Percentiles rank a stretch among this genome's conserved stretches.
These are phyloP conservation scores for Gliomastix tumulicola DNA, from an alignment of 2,329 filamentous ascomycete species.

Conservation along the genomic window DNA sequence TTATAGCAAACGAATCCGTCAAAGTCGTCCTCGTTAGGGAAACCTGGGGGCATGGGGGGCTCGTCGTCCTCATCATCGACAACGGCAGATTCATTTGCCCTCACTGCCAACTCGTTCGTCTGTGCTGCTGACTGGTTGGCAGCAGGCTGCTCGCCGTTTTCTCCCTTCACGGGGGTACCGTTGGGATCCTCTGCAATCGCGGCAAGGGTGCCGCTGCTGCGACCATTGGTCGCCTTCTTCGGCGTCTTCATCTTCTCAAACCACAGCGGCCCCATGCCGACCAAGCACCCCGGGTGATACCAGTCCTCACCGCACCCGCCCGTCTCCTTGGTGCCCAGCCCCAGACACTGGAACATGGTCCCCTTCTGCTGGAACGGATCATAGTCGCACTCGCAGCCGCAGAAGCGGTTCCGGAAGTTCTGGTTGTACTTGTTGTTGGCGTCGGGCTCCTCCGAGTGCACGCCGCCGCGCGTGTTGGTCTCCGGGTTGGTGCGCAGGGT, in stretches of 20 bases:
- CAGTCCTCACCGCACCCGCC: conserved; percentile 95
- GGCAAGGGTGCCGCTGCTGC: conserved; percentile 23
- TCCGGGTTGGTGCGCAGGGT: conserved; percentile 63
- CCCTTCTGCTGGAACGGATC: conserved; percentile 85
- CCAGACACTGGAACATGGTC: conserved; percentile 97
- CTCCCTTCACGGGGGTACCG: conserved; percentile 27
- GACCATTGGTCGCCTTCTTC: conserved; percentile 17
- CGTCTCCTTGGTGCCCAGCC: conserved; percentile 69
- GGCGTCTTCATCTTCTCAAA: conserved; percentile 43
- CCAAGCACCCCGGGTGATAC: conserved; percentile 91
- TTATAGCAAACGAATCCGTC: conserved; percentile 91
- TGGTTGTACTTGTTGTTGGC: conserved; percentile 85
- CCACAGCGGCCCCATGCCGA: conserved; percentile 72
- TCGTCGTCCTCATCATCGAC: conserved; percentile 47
- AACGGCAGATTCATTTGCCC: conserved; percentile 11
- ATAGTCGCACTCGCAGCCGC: conserved; percentile 82
- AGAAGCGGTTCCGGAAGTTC: conserved; percentile 91
- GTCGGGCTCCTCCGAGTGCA: conserved; percentile 68
- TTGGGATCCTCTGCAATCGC: conserved; percentile 37
- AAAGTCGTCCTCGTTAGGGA: conserved; percentile 84
- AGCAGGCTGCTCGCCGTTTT: conserved; percentile 7
- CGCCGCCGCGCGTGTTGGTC: conserved; percentile 69
- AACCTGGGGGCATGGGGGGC: conserved; percentile 71
- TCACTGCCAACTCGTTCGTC: conserved; percentile 6
- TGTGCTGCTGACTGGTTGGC: too few relatives aligned